Conservation (phyloP, 768 basidiomycete species). For the Tephrocybe sp. region DNA sequence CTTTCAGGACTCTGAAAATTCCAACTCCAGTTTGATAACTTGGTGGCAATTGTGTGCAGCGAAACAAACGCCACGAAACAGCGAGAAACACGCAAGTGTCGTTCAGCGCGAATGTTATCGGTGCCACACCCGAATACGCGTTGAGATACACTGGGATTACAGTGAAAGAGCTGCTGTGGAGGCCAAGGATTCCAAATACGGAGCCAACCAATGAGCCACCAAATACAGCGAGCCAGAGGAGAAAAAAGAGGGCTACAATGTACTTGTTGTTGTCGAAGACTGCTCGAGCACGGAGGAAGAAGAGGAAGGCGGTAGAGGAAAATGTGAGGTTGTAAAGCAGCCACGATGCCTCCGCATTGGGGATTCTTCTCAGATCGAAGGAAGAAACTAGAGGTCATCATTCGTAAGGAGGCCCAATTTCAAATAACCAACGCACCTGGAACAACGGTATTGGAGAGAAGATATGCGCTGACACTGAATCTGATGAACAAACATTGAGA, state of each 20-base stretch:
- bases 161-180: background rate
- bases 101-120: constrained; percentile 21
- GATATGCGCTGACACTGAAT: too few relatives aligned
- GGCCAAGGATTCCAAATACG: background rate
- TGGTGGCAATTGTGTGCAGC: background rate
- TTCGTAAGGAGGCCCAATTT: too few relatives aligned
- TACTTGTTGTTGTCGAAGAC: constrained; percentile 22
- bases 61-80: constrained; percentile 25
- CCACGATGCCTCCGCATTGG: background rate
- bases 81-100: constrained; percentile 34
- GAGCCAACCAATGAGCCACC: constrained; percentile 11
- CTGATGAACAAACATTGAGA: too few relatives aligned
- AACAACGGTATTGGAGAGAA: too few relatives aligned
- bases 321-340: constrained; percentile 19
- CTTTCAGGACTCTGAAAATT: constrained; percentile 18
- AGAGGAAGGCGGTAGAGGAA: constrained; percentile 24
- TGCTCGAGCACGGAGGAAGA: constrained; percentile 29
- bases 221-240: constrained; percentile 26
- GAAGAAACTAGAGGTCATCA: too few relatives aligned
- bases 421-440: too few relatives aligned
- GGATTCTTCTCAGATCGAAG: too few relatives aligned
- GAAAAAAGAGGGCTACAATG: constrained; percentile 21
- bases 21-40: constrained; percentile 6
- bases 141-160: background rate
- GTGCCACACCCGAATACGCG: constrained; percentile 18